Evolutionary conservation across 23 red algal genomes (phyloP).

Genomic region (Agarophyton chilense): DNA sequence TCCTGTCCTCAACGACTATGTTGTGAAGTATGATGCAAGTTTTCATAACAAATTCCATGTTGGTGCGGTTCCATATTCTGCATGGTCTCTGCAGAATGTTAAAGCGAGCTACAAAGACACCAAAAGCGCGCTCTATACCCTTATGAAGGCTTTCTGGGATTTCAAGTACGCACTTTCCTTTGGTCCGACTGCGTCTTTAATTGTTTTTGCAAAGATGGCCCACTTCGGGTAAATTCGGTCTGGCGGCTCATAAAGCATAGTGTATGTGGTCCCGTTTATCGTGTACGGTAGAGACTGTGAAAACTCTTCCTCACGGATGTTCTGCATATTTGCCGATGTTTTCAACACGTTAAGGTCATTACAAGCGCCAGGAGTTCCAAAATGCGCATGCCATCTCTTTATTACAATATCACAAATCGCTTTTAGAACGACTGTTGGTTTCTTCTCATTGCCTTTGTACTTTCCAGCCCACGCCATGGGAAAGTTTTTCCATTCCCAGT

Average conservation of each 20-base stretch:
- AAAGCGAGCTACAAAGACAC: not conserved
- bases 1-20: not conserved
- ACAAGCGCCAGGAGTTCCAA: slow-evolving; percentile 2
- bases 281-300: not conserved
- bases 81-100: not conserved
- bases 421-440: slow-evolving; percentile 38
- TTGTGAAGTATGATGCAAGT: not conserved
- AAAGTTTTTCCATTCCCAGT: slow-evolving; percentile 61
- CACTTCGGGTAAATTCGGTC: slow-evolving; percentile 41
- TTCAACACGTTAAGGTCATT: slow-evolving; percentile 23
- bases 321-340: not conserved
- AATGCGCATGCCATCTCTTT: slow-evolving; percentile 30
- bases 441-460: slow-evolving; percentile 46
- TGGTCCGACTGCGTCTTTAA: not conserved
- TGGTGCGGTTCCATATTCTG: not conserved
- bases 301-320: not conserved
- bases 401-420: slow-evolving; percentile 16
- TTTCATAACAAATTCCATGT: not conserved
- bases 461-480: slow-evolving; percentile 20
- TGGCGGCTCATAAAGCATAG: not conserved
- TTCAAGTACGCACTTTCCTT: too few species aligned
- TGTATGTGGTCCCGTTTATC: slow-evolving; percentile 10
- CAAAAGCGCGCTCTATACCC: slow-evolving; percentile 5
- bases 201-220: not conserved
- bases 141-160: not conserved